Percentiles rank a stretch among this genome's conserved stretches.
These are phyloP conservation scores for Coprinopsis strossmayeri DNA, from an alignment of 768 basidiomycete genomes.

Conservation along the genomic window DNA sequence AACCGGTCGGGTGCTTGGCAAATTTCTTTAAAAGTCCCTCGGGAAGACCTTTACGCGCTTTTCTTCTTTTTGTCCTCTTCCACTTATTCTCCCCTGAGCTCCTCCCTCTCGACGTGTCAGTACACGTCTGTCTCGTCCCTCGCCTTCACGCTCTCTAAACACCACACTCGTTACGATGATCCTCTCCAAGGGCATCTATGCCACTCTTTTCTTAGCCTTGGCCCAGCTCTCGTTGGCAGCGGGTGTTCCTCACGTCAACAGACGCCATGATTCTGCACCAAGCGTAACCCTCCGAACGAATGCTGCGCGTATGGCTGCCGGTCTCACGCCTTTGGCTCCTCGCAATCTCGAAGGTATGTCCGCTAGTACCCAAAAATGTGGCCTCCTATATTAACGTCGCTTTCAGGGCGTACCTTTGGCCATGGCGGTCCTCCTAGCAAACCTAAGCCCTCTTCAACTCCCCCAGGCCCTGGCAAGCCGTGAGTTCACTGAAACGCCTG, in stretches of 20 bases:
- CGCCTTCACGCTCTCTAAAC: too few species aligned
- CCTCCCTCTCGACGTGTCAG: too few species aligned
- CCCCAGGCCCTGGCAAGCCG: constrained; percentile 2
- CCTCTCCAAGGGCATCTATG: neutral
- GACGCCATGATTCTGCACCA: constrained; percentile 1
- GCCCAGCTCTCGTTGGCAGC: constrained; percentile 6
- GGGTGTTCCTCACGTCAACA: neutral
- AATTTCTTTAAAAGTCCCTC: too few species aligned
- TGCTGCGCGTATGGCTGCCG: constrained; percentile 11
- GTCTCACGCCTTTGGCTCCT: constrained; percentile 6
- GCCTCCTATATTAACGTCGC: neutral
- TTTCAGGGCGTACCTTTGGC: neutral
- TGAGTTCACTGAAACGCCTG: neutral
- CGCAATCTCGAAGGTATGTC: neutral
- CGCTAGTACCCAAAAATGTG: neutral
- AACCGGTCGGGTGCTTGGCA: too few species aligned
- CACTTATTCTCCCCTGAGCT: too few species aligned
- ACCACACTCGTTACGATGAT: neutral
- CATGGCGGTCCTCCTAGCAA: constrained; percentile 1
- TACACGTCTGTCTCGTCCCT: neutral
- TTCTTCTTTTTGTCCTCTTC: too few species aligned
- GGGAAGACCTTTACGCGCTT: too few species aligned
- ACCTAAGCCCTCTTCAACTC: constrained; percentile 4
- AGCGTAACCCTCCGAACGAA: constrained; percentile 6
- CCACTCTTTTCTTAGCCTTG: constrained; percentile 7